Evolutionary conservation across 805 yeast genomes (phyloP), one percentile per base, ranked within the genome.

Genomic region (Kodamaea restingae): DNA sequence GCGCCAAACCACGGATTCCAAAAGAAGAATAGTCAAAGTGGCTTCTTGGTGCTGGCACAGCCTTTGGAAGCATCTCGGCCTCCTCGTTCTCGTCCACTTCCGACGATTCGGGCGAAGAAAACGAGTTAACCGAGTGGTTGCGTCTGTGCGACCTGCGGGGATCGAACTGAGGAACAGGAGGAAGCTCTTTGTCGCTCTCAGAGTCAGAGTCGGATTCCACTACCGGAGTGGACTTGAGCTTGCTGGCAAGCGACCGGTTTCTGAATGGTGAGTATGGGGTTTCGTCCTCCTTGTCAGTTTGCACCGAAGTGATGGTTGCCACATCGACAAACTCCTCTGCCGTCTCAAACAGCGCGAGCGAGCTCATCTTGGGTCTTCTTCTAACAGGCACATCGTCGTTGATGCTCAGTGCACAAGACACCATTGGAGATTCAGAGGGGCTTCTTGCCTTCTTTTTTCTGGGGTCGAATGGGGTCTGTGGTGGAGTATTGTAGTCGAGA

Each of bases 1-100:
- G 70, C 15, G 63, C 65, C 44, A 68, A 63, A 1, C 65, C 67
- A 36, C 55, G 53, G 14, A 54, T 42, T 7, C 56, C 60, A 47
- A 51, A 55, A 27, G 60, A 53, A 36, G 44, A 43, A 35, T 40
- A 45, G 41, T 61, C 63, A 38, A 61, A 55, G 7, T 53, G 24
- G 24, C 26, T 25, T 20, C 42, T 37, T 18, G 42, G 42, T n/a
- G 32, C 22, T 12, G 45, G 39, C 22, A 36, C 24, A n/a, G 39
- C 44, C 15, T 32, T 31, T 9, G 28, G 17, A 18, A 42, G 30
- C n/a, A 39, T 29, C 18, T 21, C 18, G 28, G 42, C 26, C 9
- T 47, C 42, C 15, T 41, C 45, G 10, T 29, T 40, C 27, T 45
- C 49, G 17, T 45, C 46, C 6, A 39, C 41, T 28, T 50, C 55